Percentiles rank a stretch among this genome's conserved stretches.
Conservation (phyloP, 306 rosid species). For the Acacia crassicarpa region DNA sequence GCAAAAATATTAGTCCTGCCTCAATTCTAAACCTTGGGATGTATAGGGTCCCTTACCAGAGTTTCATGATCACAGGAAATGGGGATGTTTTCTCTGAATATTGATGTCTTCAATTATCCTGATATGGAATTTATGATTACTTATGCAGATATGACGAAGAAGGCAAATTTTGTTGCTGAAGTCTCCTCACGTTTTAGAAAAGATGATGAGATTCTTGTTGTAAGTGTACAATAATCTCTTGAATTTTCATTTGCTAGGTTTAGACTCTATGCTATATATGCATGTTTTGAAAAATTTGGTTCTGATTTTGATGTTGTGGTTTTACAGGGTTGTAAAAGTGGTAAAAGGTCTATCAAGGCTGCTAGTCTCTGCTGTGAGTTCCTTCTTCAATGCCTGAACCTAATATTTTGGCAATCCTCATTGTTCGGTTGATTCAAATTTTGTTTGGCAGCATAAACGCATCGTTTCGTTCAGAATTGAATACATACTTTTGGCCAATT, state of each 20-base stretch:
- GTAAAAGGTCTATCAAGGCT: constrained; percentile 66
- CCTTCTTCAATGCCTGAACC: background rate
- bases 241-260: background rate
- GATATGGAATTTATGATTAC: background rate
- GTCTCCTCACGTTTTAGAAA: constrained; percentile 60
- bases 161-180: constrained; percentile 57
- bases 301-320: background rate
- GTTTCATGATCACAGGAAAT: background rate
- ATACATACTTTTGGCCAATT: background rate
- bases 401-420: constrained; percentile 18
- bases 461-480: background rate
- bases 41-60: too few relatives aligned
- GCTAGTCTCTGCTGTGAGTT: constrained; percentile 57
- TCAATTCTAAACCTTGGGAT: background rate
- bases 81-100: background rate
- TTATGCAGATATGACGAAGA: constrained; percentile 68
- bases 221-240: constrained; percentile 39
- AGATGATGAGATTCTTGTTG: constrained; percentile 81
- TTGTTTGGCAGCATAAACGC: background rate
- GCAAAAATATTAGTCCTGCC: background rate
- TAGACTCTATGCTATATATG: background rate
- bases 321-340: constrained; percentile 59
- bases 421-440: background rate
- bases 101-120: background rate
- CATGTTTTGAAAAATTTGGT: background rate